phyloP scores from a whole-genome alignment of 2,329 filamentous ascomycete genomes.

The Colletotrichum siamense region DNA sequence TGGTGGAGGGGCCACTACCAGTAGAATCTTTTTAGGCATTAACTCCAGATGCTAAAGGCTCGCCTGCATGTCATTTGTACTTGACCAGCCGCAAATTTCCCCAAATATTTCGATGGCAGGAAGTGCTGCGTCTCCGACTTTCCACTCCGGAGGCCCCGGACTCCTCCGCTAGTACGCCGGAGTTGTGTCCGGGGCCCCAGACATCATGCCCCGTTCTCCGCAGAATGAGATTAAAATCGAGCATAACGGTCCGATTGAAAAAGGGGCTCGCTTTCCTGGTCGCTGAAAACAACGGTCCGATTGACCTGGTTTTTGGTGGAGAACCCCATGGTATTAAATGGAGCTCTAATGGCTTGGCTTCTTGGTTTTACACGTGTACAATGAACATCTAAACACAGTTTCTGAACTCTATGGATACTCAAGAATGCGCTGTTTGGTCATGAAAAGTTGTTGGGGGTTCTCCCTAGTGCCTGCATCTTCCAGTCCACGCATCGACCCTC shows the following conservation, averaged over 20 bases:
- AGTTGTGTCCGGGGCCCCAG: constrained; percentile 7
- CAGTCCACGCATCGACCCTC: background rate
- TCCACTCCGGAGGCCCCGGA: constrained; percentile 7
- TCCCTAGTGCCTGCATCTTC: background rate
- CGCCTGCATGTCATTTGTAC: background rate
- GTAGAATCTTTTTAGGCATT: background rate
- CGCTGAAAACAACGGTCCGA: constrained; percentile 20
- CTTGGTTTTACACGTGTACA: background rate
- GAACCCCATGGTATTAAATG: background rate
- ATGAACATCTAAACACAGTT: background rate
- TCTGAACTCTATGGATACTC: background rate
- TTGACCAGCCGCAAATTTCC: background rate
- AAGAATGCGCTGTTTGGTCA: background rate
- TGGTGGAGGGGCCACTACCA: background rate
- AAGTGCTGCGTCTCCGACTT: background rate
- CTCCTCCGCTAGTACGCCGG: background rate
- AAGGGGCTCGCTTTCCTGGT: background rate
- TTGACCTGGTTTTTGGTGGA: constrained; percentile 5
- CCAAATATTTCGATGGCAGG: background rate
- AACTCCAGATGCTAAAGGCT: background rate
- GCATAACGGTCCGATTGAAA: constrained; percentile 14
- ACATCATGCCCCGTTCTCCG: background rate
- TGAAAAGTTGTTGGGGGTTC: background rate
- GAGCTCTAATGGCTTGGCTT: constrained; percentile 11
- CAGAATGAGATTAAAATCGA: background rate